These are phyloP conservation scores for Trichoderma cornu-damae DNA, from an alignment of 2,329 filamentous ascomycete species.

Conservation along the genomic window DNA sequence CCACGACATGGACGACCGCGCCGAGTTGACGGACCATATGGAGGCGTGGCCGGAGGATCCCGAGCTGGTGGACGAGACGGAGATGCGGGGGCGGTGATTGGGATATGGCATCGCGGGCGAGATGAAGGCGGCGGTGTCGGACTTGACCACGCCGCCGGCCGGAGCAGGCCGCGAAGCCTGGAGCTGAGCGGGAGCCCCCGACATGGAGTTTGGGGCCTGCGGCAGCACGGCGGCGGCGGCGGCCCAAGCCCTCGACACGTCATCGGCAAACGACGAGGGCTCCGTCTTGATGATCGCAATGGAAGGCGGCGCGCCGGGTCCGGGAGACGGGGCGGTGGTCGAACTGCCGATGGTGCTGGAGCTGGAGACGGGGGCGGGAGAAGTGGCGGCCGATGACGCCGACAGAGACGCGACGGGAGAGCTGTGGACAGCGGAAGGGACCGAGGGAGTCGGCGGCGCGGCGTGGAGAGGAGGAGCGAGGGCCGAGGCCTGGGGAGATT, in stretches of 20 bases:
- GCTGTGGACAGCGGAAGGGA: constrained; percentile 20
- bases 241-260: constrained; percentile 17
- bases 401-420: constrained; percentile 18
- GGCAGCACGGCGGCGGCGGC: constrained; percentile 4
- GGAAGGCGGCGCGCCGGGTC: constrained; percentile 6
- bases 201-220: background rate
- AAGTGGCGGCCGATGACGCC: constrained; percentile 18
- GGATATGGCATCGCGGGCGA: constrained; percentile 36
- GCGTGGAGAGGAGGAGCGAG: constrained; percentile 29
- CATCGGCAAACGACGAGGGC: constrained; percentile 15
- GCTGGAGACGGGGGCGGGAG: constrained; percentile 25
- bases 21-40: constrained; percentile 41
- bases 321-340: background rate
- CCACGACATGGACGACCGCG: constrained; percentile 39
- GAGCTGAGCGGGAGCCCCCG: background rate
- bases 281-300: constrained; percentile 18
- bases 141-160: background rate
- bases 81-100: constrained; percentile 40
- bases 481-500: constrained; percentile 15
- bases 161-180: background rate
- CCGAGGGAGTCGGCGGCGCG: constrained; percentile 27
- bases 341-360: constrained; percentile 30
- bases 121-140: constrained; percentile 31
- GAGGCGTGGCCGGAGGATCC: constrained; percentile 46
- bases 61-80: constrained; percentile 47